Percentiles rank a stretch among this genome's conserved stretches.
Conservation (phyloP, 2,329 filamentous ascomycete species). For the Graphilbum sp. region DNA sequence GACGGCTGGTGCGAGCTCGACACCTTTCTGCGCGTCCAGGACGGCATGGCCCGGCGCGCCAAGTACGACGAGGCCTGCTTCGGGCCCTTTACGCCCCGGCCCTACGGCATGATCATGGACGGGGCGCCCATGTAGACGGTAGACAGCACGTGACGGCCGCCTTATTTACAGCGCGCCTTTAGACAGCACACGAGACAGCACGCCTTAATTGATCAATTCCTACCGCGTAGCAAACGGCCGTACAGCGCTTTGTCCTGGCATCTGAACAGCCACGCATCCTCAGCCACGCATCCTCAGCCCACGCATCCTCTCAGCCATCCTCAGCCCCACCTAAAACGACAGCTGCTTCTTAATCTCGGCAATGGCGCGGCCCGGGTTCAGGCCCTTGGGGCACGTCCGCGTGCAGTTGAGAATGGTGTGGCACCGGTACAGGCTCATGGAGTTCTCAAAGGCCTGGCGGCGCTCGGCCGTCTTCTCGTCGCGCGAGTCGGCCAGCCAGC, state of each 20-base stretch:
- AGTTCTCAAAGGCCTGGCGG: slow-evolving; percentile 88
- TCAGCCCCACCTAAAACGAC: slow-evolving; percentile 43
- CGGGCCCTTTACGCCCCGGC: slow-evolving; percentile 32
- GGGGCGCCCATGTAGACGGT: slow-evolving; percentile 22
- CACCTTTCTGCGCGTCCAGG: slow-evolving; percentile 48
- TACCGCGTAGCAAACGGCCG: too few species aligned
- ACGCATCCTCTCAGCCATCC: too few species aligned
- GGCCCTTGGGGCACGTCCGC: slow-evolving; percentile 90
- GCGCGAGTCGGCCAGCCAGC: slow-evolving; percentile 89
- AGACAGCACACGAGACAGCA: too few species aligned
- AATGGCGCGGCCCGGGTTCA: slow-evolving; percentile 91
- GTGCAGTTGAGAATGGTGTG: slow-evolving; percentile 99
- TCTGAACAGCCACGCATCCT: too few species aligned
- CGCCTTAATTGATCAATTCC: too few species aligned
- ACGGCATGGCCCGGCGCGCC: slow-evolving; percentile 38
- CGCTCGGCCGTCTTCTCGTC: slow-evolving; percentile 81
- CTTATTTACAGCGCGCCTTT: too few species aligned
- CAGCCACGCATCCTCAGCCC: too few species aligned
- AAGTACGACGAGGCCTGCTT: slow-evolving; percentile 51
- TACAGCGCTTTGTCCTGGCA: too few species aligned
- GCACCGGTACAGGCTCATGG: slow-evolving; percentile 96
- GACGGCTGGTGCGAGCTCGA: slow-evolving; percentile 66
- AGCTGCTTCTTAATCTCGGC: slow-evolving; percentile 98
- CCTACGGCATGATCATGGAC: slow-evolving; percentile 32
- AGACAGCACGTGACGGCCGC: too few species aligned